These are phyloP conservation scores for Nannizziopsis barbatae DNA, from an alignment of 2,329 filamentous ascomycete species.

Conservation along the genomic window DNA sequence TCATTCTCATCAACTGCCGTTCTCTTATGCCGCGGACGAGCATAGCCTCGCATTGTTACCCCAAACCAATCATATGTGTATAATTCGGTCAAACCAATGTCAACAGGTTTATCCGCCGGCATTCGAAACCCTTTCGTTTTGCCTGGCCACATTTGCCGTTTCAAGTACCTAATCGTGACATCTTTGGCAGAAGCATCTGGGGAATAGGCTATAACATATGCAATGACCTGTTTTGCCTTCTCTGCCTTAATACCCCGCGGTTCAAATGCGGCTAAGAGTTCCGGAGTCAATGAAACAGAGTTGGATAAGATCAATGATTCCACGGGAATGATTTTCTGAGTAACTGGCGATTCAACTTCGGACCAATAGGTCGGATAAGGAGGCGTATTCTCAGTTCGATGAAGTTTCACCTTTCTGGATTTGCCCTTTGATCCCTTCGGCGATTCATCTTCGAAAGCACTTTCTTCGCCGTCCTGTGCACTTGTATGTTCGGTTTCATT, in stretches of 20 bases:
- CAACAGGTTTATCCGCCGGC: constrained; percentile 66
- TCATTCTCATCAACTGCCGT: constrained; percentile 70
- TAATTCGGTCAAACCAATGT: constrained; percentile 61
- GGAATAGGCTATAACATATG: constrained; percentile 76
- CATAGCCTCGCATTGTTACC: constrained; percentile 63
- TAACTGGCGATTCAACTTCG: constrained; percentile 73
- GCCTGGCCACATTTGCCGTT: constrained; percentile 68
- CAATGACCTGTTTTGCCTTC: constrained; percentile 76
- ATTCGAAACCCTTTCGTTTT: constrained; percentile 79
- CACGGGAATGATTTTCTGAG: constrained; percentile 65
- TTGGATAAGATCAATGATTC: constrained; percentile 60
- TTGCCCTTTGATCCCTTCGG: constrained; percentile 27
- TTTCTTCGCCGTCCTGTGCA: constrained; percentile 19
- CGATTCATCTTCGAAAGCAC: constrained; percentile 14
- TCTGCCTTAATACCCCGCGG: constrained; percentile 74
- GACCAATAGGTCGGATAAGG: constrained; percentile 87
- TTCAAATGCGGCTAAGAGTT: constrained; percentile 64
- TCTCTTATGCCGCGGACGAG: constrained; percentile 40
- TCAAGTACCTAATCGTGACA: constrained; percentile 83
- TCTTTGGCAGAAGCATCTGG: constrained; percentile 85
- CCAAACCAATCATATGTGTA: constrained; percentile 85
- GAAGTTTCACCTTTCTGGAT: constrained; percentile 25
- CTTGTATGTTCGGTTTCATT: constrained; percentile 14
- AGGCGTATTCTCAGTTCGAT: constrained; percentile 59
- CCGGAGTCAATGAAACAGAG: constrained; percentile 58